Evolutionary conservation across 2,329 filamentous ascomycete species (phyloP), one percentile per base, ranked within the genome.

Genomic region (Penicillium glabrum): DNA sequence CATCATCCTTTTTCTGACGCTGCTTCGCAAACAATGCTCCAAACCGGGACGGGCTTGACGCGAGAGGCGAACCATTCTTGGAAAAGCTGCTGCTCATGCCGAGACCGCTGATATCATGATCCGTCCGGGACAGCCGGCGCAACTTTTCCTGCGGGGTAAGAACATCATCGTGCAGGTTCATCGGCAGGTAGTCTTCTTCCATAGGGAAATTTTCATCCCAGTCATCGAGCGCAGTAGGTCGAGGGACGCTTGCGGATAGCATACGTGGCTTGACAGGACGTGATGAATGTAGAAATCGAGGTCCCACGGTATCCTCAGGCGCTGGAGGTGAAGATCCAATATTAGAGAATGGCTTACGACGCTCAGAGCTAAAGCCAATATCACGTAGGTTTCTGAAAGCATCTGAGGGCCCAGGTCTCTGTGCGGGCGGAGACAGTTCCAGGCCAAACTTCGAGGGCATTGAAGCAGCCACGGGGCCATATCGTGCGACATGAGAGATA

Each of bases 401-500:
- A 45, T 85, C 80, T n/a, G 90, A 83, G 57, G 89, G 87, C 27
- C 82, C 85, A 53, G 83, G 83, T 58, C 77, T 76, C 41, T 91
- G 82, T 0, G 91, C 92, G 1, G 91, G 89, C 5, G 92, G 92
- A 9, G 89, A 92, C 9, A 75, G 61, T 51, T 96, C 93, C 63
- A 97, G 80, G 14, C 90, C 90, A 67, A 98, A 97, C 67, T 93
- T 91, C 51, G 91, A 90, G 10, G 95, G 95, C 11, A 98, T 90
- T 0, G 93, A 98, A 0, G 93, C 91, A 8, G 93, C 93, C 75
- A 96, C 92, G 0, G 93, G 91, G 0, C 90, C 95, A 72, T 93
- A 92, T 58, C 91, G 86, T 19, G 93, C 93, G 60, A 91, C 92
- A 72, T 93, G 90, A 11, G 93, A 97, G 52, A 97, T 90, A 49